Evolutionary conservation across 1,284 basidiomycete species (phyloP).

Genomic region (Cryptococcus depauperatus): DNA sequence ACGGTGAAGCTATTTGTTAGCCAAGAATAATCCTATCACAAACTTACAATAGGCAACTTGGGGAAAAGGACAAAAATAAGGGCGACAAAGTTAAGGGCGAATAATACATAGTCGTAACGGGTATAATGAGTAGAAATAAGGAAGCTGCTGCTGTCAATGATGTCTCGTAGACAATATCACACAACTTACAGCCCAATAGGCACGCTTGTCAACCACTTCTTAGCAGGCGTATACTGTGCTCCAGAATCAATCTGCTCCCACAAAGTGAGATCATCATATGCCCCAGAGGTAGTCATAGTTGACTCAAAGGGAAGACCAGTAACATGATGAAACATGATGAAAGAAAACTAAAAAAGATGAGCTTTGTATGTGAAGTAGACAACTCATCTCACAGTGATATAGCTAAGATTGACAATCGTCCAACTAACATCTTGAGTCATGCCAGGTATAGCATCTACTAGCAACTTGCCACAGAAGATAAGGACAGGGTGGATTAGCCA

Average conservation of each 20-base stretch:
- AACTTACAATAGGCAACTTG: slow-evolving; percentile 65
- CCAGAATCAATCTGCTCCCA: slow-evolving; percentile 99
- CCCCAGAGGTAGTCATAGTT: slow-evolving; percentile 60
- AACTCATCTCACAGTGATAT: slow-evolving; percentile 62
- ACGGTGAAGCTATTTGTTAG: slow-evolving; percentile 38
- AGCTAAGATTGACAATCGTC: slow-evolving; percentile 88
- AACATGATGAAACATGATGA: slow-evolving; percentile 98
- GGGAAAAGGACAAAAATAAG: slow-evolving; percentile 79
- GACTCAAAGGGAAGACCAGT: slow-evolving; percentile 94
- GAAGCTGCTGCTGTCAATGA: too few relatives aligned
- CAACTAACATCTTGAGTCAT: slow-evolving; percentile 91
- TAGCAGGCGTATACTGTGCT: slow-evolving; percentile 95
- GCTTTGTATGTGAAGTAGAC: background rate
- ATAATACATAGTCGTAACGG: slow-evolving; percentile 84
- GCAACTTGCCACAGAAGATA: slow-evolving; percentile 80
- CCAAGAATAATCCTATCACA: background rate
- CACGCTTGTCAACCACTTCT: slow-evolving; percentile 92
- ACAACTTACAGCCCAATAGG: slow-evolving; percentile 77
- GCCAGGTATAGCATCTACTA: slow-evolving; percentile 88
- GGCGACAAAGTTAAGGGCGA: slow-evolving; percentile 81
- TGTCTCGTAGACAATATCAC: too few relatives aligned
- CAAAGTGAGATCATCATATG: slow-evolving; percentile 92
- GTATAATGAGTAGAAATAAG: slow-evolving; percentile 97
- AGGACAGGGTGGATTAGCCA: slow-evolving; percentile 97
- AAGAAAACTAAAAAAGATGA: slow-evolving; percentile 60